Percentiles rank a stretch among this genome's conserved stretches.
phyloP scores from a whole-genome alignment of 2,329 filamentous ascomycete species.

The Apiospora arundinis region DNA sequence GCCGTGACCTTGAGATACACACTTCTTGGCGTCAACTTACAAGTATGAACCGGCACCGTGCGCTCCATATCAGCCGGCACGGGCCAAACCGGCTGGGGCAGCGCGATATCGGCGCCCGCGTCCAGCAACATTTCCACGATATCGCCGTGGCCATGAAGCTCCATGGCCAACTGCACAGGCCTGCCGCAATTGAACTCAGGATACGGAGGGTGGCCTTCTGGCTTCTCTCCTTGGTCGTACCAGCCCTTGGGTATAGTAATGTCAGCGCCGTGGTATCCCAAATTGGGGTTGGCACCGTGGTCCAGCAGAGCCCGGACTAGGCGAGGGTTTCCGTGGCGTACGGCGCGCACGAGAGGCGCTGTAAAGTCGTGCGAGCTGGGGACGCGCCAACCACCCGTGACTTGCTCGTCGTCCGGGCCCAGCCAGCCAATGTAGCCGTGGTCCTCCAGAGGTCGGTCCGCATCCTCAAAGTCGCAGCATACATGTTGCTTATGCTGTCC shows the following conservation, averaged over 20 bases:
- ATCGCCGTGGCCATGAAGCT: not conserved
- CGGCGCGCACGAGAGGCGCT: slow-evolving; percentile 16
- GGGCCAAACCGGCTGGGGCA: slow-evolving; percentile 6
- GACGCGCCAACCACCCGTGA: too few species aligned
- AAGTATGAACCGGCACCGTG: not conserved
- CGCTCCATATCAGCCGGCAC: not conserved
- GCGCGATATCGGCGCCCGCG: not conserved
- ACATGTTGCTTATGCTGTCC: not conserved
- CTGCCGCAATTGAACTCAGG: not conserved
- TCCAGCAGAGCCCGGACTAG: slow-evolving; percentile 22
- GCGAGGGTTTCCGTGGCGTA: slow-evolving; percentile 2
- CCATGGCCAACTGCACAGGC: not conserved
- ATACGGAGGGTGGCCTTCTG: not conserved
- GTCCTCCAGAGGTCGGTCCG: not conserved
- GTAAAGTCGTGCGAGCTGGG: slow-evolving; percentile 9
- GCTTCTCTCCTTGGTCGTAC: not conserved
- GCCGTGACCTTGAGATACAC: slow-evolving; percentile 15
- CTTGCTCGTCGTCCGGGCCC: too few species aligned
- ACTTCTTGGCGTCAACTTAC: not conserved
- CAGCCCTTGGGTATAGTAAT: not conserved
- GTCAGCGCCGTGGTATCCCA: slow-evolving; percentile 9
- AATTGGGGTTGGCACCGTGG: slow-evolving; percentile 18
- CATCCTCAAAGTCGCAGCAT: slow-evolving; percentile 15
- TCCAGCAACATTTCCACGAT: not conserved
- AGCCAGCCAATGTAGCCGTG: not conserved